Base-by-base conservation (phyloP, 139 green algal species). In the Closterium sp. region DNA sequence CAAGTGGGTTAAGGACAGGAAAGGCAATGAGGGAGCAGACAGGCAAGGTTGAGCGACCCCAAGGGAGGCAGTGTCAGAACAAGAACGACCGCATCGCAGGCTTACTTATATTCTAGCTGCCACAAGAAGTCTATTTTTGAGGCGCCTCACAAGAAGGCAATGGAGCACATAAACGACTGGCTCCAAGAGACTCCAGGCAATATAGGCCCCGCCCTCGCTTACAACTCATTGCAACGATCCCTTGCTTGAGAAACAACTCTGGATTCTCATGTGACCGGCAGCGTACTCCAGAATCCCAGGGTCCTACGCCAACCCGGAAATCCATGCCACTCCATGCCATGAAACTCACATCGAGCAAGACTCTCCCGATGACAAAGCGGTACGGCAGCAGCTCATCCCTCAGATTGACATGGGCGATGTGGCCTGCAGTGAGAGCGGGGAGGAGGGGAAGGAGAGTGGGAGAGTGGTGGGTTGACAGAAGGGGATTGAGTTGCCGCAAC, bases 381-480 rank as follows among this genome's bases (percentile, higher is more conserved):
- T 97, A 97, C 0, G 97, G 96, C 87, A 98, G 93, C 90, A 97
- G 95, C 69, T 98, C 97, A 32, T 98, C 96, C 0, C 96, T 86
- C 84, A 99, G 95, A 93, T 99, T 99, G 3, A 99, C 89, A 92
- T 99, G 98, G 1, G 98, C 97, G 28, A 99, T 97, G 94, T 99
- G 98, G 25, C 98, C 91, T 93, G 88, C 91, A 19, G 23, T 34
- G 32, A 21, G 1, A 19, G 25, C 1, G 12, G 33, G 5, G 87
- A 23, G 34, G 33, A 87, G 34, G 30, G 30, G 31, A 1, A 10
- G 32, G 31, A 33, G 16, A 85, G 32, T 28, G 5, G n/a, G 8
- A 90, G 31, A 87, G 32, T 23, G 34, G 30, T 32, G n/a, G 34
- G 30, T 19, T 83, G 33, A 0, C 21, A 25, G 87, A 87, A 21